These are phyloP conservation scores for Nicotiana tabacum DNA, from an alignment of 257 asterid species.

Conservation along the genomic window DNA sequence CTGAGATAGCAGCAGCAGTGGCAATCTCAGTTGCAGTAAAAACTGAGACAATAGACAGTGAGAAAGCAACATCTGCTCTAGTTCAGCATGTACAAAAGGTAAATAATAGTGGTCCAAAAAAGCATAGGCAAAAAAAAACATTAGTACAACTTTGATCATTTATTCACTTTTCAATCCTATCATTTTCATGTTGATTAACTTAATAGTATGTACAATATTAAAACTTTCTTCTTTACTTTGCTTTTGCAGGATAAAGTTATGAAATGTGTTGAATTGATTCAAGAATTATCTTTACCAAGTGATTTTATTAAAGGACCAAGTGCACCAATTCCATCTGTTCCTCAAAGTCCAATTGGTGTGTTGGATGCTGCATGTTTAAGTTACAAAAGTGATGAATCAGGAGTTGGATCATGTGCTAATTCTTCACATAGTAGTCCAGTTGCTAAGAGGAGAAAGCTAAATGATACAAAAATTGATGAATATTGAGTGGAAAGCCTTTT, in stretches of 20 bases:
- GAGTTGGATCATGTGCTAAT: slow-evolving; percentile 26
- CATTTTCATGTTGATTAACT: slow-evolving; percentile 9
- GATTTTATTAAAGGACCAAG: slow-evolving; percentile 15
- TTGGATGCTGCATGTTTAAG: slow-evolving; percentile 43
- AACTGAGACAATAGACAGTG: slow-evolving; percentile 25
- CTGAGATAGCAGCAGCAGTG: slow-evolving; percentile 47
- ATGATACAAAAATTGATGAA: neutral
- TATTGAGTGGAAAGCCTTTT: neutral
- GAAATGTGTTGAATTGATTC: slow-evolving; percentile 26
- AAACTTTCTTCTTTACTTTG: neutral
- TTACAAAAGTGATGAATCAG: slow-evolving; percentile 29
- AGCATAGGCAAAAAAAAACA: neutral
- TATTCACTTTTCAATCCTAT: neutral
- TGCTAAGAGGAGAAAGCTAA: slow-evolving; percentile 32
- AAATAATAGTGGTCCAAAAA: slow-evolving; percentile 26
- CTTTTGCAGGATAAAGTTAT: slow-evolving; percentile 30
- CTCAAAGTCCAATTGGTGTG: slow-evolving; percentile 36
- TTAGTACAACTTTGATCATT: neutral
- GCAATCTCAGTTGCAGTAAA: slow-evolving; percentile 33
- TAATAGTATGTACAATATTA: neutral
- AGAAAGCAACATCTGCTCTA: slow-evolving; percentile 26
- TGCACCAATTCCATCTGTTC: slow-evolving; percentile 17
- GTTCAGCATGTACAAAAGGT: slow-evolving; percentile 30
- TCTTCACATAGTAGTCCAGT: slow-evolving; percentile 26
- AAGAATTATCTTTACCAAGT: slow-evolving; percentile 13